phyloP scores from a whole-genome alignment of 768 basidiomycete species.

The Leccinellum luteum region DNA sequence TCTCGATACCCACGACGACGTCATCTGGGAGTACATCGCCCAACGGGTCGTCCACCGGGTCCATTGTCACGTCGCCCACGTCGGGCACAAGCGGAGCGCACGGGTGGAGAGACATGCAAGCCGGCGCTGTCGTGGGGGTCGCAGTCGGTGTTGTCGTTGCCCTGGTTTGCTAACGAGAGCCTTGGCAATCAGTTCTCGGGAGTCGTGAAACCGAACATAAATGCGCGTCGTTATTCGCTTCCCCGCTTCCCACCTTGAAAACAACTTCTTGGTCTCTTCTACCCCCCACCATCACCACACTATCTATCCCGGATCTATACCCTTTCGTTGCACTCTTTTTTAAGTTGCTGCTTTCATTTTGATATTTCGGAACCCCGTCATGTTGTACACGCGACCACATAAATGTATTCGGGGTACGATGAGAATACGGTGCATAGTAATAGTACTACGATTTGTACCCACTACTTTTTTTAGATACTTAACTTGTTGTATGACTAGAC shows the following conservation, averaged over 20 bases:
- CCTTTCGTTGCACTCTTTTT: neutral
- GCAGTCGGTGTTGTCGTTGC: conserved; percentile 6
- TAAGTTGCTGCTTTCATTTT: neutral
- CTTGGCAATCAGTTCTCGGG: neutral
- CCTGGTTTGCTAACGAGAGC: neutral
- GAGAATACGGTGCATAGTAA: neutral
- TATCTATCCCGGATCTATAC: neutral
- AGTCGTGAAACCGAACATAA: neutral
- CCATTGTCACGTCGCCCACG: neutral
- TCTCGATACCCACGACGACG: neutral
- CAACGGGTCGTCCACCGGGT: neutral
- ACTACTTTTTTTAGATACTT: neutral
- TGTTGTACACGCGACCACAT: neutral
- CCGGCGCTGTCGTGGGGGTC: neutral
- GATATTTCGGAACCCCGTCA: neutral
- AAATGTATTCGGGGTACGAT: neutral
- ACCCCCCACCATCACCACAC: neutral
- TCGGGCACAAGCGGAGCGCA: conserved; percentile 9
- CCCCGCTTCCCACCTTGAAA: neutral
- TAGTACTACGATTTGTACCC: conserved; percentile 2
- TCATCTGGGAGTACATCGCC: neutral
- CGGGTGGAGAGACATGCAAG: neutral
- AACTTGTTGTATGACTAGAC: neutral
- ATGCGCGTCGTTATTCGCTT: neutral
- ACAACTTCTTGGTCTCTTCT: neutral